Base-by-base conservation (phyloP, 805 yeast species). In the Kazachstania viticola region DNA sequence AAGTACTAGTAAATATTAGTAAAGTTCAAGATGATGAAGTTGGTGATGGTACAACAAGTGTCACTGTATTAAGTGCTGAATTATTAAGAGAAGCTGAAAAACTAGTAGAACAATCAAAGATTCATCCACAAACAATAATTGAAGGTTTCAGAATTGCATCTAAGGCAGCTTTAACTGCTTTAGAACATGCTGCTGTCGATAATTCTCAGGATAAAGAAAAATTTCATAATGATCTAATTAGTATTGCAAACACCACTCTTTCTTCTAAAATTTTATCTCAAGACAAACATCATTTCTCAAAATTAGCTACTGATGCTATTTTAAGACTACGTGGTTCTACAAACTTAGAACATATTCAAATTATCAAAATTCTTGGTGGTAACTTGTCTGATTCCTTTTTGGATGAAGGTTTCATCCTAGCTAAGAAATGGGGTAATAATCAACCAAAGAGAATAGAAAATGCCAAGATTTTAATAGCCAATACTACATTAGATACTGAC, bases 31-130 rank as follows among this genome's bases (percentile, higher is more conserved):
- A 91, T 57, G 95, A 93, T 38, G 96, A 88, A 58, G 95, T 88
- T 44, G 97, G 97, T 38, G 97, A 91, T 54, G 99, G 99, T 45
- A 91, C 99, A 26, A 88, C 98, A 0, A 80, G 95, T 17, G 98
- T 93, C 21, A 85, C 96, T 0, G 81, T 91, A 9, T 62, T 88
- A 36, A 76, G 88, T 27, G 87, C 95, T 8, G 97, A 91, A 60
- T 68, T 91, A 37, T 66, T 91, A 44, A 74, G 94, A 55, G 96
- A 88, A 62, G 96, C 97, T 21, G 96, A 91, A 60, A 76, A 77
- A 54, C 71, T 91, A 41, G 80, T 91, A 29, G 94, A 85, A 44
- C 80, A 78, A 56, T 48, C 47, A 12, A 87, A 80, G 54, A 91
- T 91, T 42, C 98, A 91, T 60, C 98, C 99, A 25, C 97, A 88